Percentiles rank a stretch among this genome's conserved stretches.
These are phyloP conservation scores for Bolboschoenoplectus hybrid DNA, from an alignment of 202 grass and related monocot genomes.

Conservation along the genomic window DNA sequence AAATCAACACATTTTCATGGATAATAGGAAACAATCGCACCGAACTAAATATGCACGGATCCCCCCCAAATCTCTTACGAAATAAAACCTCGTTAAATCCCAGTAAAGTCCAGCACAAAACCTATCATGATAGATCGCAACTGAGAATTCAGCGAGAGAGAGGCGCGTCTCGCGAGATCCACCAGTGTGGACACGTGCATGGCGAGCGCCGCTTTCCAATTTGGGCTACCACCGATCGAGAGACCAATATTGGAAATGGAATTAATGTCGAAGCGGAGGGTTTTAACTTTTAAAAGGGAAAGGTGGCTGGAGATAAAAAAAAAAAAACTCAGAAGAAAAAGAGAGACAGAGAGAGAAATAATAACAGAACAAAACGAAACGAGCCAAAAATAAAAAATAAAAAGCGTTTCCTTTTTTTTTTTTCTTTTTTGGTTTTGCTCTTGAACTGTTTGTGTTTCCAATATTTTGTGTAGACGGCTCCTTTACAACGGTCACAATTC, in stretches of 20 bases:
- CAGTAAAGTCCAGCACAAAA: constrained; percentile 24
- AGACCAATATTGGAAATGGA: background rate
- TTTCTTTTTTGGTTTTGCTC: background rate
- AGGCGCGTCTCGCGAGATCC: background rate
- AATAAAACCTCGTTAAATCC: constrained; percentile 23
- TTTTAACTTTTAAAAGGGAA: constrained; percentile 32
- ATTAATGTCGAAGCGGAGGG: background rate
- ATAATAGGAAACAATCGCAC: constrained; percentile 22
- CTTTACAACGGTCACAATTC: constrained; percentile 43
- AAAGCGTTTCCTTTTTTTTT: constrained; percentile 3
- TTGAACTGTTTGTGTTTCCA: background rate
- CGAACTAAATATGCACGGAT: constrained; percentile 23
- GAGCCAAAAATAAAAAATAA: background rate
- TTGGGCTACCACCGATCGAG: background rate
- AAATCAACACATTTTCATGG: constrained; percentile 23
- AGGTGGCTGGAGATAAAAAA: constrained; percentile 1
- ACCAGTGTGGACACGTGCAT: constrained; percentile 33
- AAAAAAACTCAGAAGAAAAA: background rate
- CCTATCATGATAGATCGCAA: background rate
- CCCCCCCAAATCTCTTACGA: constrained; percentile 3
- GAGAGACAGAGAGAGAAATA: background rate
- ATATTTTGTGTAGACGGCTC: constrained; percentile 19
- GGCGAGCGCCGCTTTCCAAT: constrained; percentile 23
- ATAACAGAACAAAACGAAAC: background rate
- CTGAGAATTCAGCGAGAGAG: constrained; percentile 25